Percentiles rank a stretch among this genome's conserved stretches.
Evolutionary conservation across 2,329 filamentous ascomycete genomes (phyloP).

Genomic region (Hymenoscyphus salicellus): DNA sequence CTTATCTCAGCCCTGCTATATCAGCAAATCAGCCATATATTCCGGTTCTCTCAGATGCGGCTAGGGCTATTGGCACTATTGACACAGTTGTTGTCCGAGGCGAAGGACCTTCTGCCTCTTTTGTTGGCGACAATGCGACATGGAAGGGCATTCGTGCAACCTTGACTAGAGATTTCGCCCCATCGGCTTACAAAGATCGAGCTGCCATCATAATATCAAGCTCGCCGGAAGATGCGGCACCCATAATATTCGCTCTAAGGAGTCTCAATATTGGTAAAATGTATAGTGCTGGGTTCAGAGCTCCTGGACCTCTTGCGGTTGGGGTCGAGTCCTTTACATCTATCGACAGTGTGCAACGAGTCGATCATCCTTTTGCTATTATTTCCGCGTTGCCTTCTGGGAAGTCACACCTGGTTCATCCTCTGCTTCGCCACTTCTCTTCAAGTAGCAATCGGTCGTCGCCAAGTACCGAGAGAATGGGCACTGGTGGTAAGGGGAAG

Average conservation of each 20-base stretch:
- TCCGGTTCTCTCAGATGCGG: slow-evolving; percentile 68
- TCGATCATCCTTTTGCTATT: slow-evolving; percentile 78
- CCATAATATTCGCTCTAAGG: slow-evolving; percentile 74
- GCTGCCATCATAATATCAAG: slow-evolving; percentile 74
- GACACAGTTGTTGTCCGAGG: slow-evolving; percentile 72
- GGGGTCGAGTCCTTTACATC: slow-evolving; percentile 64
- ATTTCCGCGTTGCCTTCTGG: slow-evolving; percentile 75
- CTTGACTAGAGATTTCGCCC: slow-evolving; percentile 75
- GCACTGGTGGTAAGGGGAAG: slow-evolving; percentile 47
- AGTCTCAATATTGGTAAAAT: slow-evolving; percentile 74
- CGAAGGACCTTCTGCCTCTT: slow-evolving; percentile 48
- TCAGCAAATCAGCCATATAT: slow-evolving; percentile 57
- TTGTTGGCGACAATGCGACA: slow-evolving; percentile 77
- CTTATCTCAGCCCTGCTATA: slow-evolving; percentile 74
- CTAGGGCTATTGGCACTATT: slow-evolving; percentile 73
- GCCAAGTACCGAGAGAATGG: slow-evolving; percentile 24
- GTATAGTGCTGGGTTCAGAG: slow-evolving; percentile 80
- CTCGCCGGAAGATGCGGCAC: slow-evolving; percentile 71
- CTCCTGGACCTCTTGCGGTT: slow-evolving; percentile 57
- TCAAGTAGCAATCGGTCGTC: slow-evolving; percentile 34
- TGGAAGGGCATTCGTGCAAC: slow-evolving; percentile 85
- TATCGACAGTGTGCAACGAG: slow-evolving; percentile 75
- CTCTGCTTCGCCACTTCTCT: slow-evolving; percentile 71
- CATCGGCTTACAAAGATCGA: slow-evolving; percentile 74
- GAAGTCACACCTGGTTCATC: slow-evolving; percentile 74